Base-by-base conservation (phyloP, 768 basidiomycete genomes). In the Lactarius deliciosus region DNA sequence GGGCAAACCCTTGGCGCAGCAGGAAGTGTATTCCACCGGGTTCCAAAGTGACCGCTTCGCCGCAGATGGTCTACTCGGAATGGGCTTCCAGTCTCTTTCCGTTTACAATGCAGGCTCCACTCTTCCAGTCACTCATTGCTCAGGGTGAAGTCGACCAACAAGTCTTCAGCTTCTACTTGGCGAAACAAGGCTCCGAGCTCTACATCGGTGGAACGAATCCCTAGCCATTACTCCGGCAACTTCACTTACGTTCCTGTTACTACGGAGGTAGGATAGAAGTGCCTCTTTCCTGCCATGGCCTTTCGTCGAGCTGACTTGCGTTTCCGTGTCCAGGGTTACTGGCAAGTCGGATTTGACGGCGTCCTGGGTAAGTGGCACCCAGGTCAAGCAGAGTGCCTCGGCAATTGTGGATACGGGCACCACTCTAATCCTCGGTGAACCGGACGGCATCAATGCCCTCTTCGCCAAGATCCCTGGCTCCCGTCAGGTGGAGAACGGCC, bases 151-250 rank as follows among this genome's bases (percentile, higher is more conserved):
- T 77, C 3, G 64, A 75, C 5, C 68, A 78, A 28, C 70, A 78
- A 55, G 74, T 78, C 68, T 86, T 86, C 66, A 78, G 81, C 36
- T 79, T 87, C 71, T 81, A 82, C 65, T 76, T 86, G 54, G 71
- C 80, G 8, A 22, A 75, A 16, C 72, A 74, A 13, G 79, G 77
- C 32, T 36, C 63, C 0, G 63, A 68, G 43, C 66, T 68, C n/a
- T 65, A 16, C 32, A 18, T 68, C 18, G 66, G 66, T 47, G 66
- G 66, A 2, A 41, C 50, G 22, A 61, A 68, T 25, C 16, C 32
- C 6, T n/a, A 38, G 6, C 2, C 64, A 43, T 5, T 22, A 45
- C n/a, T 30, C 32, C 0, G 54, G 38, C 34, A 34, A 56, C 58
- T 64, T 68, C 54, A 65, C 66, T 50, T 65, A 32, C 38, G 25